Percentiles rank a stretch among this genome's conserved stretches.
phyloP scores from a whole-genome alignment of 371 early-diverging fungal species.

The Mortierella sp. region DNA sequence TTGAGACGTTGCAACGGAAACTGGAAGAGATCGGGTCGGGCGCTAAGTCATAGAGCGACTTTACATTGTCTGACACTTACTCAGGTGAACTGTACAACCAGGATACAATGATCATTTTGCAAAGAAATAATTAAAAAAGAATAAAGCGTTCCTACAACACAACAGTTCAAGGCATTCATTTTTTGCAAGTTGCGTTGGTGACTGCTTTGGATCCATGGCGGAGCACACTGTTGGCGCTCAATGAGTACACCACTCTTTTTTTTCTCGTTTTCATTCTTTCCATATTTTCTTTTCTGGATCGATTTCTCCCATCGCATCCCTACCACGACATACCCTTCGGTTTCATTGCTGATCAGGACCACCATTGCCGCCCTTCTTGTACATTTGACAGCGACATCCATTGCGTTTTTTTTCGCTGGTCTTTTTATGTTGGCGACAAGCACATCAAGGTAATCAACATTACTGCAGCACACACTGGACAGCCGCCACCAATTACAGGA shows the following conservation, averaged over 20 bases:
- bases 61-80: background rate
- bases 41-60: constrained; percentile 24
- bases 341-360: background rate
- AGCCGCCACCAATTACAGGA: background rate
- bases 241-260: too few relatives aligned
- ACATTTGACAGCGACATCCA: background rate
- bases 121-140: background rate
- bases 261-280: background rate
- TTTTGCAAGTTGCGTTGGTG: background rate
- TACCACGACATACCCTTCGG: background rate
- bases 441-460: constrained; percentile 3
- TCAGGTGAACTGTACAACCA: background rate
- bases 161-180: background rate
- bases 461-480: background rate
- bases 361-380: background rate
- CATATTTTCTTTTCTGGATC: background rate
- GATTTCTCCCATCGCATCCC: background rate
- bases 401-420: background rate
- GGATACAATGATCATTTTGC: background rate
- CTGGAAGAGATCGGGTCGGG: constrained; percentile 47
- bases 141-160: background rate
- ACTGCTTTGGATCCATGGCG: background rate
- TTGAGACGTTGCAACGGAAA: constrained; percentile 50
- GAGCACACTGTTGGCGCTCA: background rate
- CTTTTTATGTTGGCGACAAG: background rate